phyloP scores from a whole-genome alignment of 495 filamentous ascomycete species.

The Penicillium egyptiacum region DNA sequence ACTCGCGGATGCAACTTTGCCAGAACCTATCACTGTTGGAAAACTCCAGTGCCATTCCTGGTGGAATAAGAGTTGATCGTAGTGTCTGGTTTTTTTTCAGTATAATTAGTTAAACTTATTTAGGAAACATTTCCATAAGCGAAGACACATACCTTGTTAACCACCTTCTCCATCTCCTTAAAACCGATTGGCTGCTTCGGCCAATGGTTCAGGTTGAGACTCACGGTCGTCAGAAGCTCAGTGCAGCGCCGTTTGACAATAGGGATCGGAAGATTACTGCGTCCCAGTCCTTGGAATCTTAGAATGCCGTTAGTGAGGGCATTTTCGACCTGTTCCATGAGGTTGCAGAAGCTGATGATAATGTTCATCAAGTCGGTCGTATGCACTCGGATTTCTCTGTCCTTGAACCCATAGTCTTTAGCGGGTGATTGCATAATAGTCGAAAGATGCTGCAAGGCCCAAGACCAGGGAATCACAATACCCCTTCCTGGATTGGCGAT shows the following conservation, averaged over 20 bases:
- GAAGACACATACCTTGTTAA: conserved; percentile 3
- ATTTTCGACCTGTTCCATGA: conserved; percentile 2
- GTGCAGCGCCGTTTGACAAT: conserved; percentile 11
- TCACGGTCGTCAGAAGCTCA: conserved; percentile 14
- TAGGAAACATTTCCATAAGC: not conserved
- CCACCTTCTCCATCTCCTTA: not conserved
- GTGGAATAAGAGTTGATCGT: not conserved
- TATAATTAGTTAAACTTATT: not conserved
- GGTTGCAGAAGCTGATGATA: not conserved
- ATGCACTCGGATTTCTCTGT: not conserved
- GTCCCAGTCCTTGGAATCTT: conserved; percentile 2
- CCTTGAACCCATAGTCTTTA: not conserved
- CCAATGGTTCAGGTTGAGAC: conserved; percentile 13
- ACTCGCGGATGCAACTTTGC: conserved; percentile 4
- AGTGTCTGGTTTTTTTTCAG: not conserved
- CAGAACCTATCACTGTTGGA: conserved; percentile 3
- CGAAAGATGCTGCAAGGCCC: conserved; percentile 14
- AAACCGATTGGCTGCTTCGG: conserved; percentile 6
- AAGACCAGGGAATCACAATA: conserved; percentile 15
- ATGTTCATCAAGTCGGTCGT: not conserved
- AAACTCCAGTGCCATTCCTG: not conserved
- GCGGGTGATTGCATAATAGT: conserved; percentile 5
- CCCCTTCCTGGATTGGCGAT: conserved; percentile 10
- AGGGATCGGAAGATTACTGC: not conserved
- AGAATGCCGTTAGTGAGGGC: not conserved